These are phyloP conservation scores for Cladosporium colombiae DNA, from an alignment of 2,329 filamentous ascomycete species.

Conservation along the genomic window DNA sequence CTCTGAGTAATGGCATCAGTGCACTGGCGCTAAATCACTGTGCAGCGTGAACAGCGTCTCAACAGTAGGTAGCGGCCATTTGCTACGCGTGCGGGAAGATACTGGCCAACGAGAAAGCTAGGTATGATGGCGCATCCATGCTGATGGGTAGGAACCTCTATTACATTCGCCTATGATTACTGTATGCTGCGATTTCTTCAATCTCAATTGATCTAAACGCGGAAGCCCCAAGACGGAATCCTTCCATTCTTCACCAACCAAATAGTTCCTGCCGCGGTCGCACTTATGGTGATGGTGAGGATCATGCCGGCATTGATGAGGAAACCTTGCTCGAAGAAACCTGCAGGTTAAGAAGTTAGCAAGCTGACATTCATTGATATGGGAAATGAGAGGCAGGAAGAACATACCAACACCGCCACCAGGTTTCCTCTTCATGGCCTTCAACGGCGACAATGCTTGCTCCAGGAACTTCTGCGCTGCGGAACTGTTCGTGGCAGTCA, in stretches of 20 bases:
- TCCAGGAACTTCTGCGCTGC: conserved; percentile 25
- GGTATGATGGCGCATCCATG: accelerated
- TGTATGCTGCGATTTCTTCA: not conserved
- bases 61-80: not conserved
- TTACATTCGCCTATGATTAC: not conserved
- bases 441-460: conserved; percentile 29
- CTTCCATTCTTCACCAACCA: conserved; percentile 26
- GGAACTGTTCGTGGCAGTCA: conserved; percentile 20
- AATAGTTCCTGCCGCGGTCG: conserved; percentile 22
- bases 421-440: conserved; percentile 37
- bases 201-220: not conserved
- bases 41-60: too few relatives aligned
- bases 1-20: too few relatives aligned
- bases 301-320: conserved; percentile 41
- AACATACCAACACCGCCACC: conserved; percentile 35
- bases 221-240: conserved; percentile 2
- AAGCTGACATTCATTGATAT: not conserved
- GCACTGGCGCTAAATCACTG: too few relatives aligned
- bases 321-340: conserved; percentile 43
- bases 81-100: not conserved
- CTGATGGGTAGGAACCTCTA: not conserved
- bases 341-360: not conserved
- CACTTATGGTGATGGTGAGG: conserved; percentile 28
- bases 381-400: not conserved
- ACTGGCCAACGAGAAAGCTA: too few relatives aligned